Evolutionary conservation across 2,329 filamentous ascomycete genomes (phyloP).

Genomic region (Colletotrichum sp.): DNA sequence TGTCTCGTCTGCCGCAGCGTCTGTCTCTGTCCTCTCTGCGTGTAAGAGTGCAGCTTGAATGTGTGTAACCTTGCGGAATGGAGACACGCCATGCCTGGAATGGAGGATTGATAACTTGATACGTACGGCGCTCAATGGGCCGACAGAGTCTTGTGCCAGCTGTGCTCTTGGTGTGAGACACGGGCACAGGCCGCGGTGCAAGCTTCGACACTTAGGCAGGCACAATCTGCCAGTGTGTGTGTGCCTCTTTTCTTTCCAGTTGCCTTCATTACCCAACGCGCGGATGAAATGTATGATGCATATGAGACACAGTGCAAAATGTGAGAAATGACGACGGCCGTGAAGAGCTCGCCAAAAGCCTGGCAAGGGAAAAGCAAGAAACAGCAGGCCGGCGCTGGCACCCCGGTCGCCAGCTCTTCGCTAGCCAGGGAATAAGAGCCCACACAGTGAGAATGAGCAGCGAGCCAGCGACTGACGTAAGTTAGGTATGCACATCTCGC

Average conservation of each 20-base stretch:
- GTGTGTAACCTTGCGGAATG: constrained; percentile 20
- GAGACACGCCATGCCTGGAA: constrained; percentile 11
- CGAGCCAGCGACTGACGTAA: constrained; percentile 8
- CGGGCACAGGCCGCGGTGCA: constrained; percentile 7
- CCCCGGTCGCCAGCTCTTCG: neutral
- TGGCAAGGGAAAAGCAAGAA: constrained; percentile 4
- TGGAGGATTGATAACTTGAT: constrained; percentile 16
- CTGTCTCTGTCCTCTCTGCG: neutral
- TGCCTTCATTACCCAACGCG: neutral
- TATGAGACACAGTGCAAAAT: constrained; percentile 12
- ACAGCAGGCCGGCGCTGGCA: neutral
- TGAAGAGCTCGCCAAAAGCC: neutral
- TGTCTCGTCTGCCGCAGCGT: neutral
- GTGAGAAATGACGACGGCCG: constrained; percentile 3
- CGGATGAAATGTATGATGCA: neutral
- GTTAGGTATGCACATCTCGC: constrained; percentile 11
- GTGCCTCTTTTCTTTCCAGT: neutral
- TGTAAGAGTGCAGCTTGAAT: neutral
- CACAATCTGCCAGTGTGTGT: neutral
- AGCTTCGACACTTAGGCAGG: neutral
- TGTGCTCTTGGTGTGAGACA: constrained; percentile 12
- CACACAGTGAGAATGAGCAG: neutral
- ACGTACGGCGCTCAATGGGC: constrained; percentile 5
- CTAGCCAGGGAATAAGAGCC: neutral
- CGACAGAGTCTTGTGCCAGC: constrained; percentile 4